Percentiles rank a stretch among this genome's conserved stretches.
These are phyloP conservation scores for Aspergillus fumigatus DNA, from an alignment of 2,329 filamentous ascomycete species.

Conservation along the genomic window DNA sequence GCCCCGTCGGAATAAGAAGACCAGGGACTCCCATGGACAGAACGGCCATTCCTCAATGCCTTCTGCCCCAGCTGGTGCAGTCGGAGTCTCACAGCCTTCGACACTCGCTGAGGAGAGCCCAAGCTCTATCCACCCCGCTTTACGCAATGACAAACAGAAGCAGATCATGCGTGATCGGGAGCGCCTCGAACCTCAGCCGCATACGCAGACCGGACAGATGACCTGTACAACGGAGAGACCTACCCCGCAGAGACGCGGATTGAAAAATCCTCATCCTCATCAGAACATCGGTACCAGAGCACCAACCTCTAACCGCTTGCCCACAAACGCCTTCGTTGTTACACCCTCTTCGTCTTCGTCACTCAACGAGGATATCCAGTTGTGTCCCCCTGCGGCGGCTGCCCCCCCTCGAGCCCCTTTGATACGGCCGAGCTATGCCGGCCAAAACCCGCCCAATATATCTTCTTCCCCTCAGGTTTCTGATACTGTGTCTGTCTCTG, in stretches of 20 bases:
- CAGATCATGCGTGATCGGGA: slow-evolving; percentile 13
- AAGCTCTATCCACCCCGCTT: slow-evolving; percentile 10
- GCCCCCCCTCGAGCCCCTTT: not conserved
- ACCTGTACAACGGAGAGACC: not conserved
- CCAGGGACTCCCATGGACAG: not conserved
- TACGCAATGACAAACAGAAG: slow-evolving; percentile 7
- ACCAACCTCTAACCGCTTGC: not conserved
- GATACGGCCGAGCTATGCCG: not conserved
- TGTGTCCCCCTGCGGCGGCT: not conserved
- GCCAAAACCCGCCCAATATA: not conserved
- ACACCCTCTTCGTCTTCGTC: not conserved
- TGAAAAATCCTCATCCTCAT: not conserved
- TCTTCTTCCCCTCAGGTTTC: not conserved
- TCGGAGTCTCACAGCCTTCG: not conserved
- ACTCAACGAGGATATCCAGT: not conserved
- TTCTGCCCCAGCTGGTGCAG: not conserved
- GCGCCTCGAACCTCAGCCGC: not conserved
- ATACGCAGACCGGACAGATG: not conserved
- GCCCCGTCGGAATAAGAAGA: slow-evolving; percentile 3
- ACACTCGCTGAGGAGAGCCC: slow-evolving; percentile 1
- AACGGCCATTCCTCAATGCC: slow-evolving; percentile 4
- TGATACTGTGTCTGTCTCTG: not conserved
- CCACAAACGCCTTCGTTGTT: not conserved
- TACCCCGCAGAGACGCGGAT: not conserved
- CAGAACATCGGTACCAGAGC: not conserved